These are phyloP conservation scores for Chytriomyces sp. DNA, from an alignment of 192 early-diverging fungal genomes.

Conservation along the genomic window DNA sequence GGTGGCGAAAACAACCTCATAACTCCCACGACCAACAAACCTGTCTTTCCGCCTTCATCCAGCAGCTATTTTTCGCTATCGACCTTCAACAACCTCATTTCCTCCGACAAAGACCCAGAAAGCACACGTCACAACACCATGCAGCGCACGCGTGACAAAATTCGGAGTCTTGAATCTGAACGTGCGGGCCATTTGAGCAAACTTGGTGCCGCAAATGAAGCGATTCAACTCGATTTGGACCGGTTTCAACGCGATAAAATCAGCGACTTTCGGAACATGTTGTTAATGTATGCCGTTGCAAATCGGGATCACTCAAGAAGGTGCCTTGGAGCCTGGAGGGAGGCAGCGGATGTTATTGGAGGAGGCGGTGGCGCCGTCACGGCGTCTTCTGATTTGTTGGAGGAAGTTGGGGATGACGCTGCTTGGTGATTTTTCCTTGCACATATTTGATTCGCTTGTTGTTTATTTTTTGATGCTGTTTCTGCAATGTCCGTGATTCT, in stretches of 20 bases:
- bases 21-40: background rate
- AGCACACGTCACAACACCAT: constrained; percentile 87
- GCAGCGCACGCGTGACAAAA: constrained; percentile 83
- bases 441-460: too few relatives aligned
- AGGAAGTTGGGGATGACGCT: too few relatives aligned
- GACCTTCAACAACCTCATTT: constrained; percentile 87
- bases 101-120: constrained; percentile 88
- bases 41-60: constrained; percentile 1
- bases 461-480: too few relatives aligned
- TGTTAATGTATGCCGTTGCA: constrained; percentile 63
- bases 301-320: constrained; percentile 41
- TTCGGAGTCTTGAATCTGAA: constrained; percentile 79
- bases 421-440: too few relatives aligned
- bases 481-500: too few relatives aligned
- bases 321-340: constrained; percentile 43
- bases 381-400: too few relatives aligned
- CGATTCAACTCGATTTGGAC: constrained; percentile 88
- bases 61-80: constrained; percentile 24
- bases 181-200: constrained; percentile 73
- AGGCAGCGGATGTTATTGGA: constrained; percentile 25
- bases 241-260: constrained; percentile 95
- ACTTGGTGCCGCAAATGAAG: constrained; percentile 75
- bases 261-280: constrained; percentile 78
- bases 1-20: background rate
- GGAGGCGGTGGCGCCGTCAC: background rate